Evolutionary conservation across 2,329 filamentous ascomycete genomes (phyloP).

Genomic region (Nigrospora osmanthi): DNA sequence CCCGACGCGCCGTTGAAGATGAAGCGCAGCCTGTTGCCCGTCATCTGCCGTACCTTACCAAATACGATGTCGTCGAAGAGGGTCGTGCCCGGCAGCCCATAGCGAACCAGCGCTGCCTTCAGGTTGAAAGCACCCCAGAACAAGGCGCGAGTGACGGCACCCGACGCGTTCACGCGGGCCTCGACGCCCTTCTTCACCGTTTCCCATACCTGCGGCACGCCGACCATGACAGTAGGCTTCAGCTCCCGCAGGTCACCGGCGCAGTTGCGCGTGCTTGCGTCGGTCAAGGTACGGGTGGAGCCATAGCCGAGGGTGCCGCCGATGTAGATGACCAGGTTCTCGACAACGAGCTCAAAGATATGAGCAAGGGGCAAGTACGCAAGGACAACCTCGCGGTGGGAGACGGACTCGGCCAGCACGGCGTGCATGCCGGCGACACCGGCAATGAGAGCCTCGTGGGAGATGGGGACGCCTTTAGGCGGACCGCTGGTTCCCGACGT

Average conservation of each 20-base stretch:
- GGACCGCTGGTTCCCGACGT: slow-evolving; percentile 86
- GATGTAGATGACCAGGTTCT: slow-evolving; percentile 83
- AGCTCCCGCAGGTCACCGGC: slow-evolving; percentile 91
- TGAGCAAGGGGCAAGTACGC: slow-evolving; percentile 93
- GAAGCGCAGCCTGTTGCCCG: slow-evolving; percentile 80
- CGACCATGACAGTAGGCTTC: slow-evolving; percentile 80
- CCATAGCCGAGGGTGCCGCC: slow-evolving; percentile 92
- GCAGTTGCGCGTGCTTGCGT: slow-evolving; percentile 80
- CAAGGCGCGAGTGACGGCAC: slow-evolving; percentile 62
- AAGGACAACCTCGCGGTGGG: slow-evolving; percentile 69
- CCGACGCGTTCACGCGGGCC: slow-evolving; percentile 65
- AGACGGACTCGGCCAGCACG: slow-evolving; percentile 71
- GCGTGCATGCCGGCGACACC: slow-evolving; percentile 75
- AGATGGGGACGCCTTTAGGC: slow-evolving; percentile 82
- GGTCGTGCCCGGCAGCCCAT: slow-evolving; percentile 56
- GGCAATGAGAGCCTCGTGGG: slow-evolving; percentile 72
- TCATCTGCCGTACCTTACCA: slow-evolving; percentile 83
- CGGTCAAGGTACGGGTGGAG: slow-evolving; percentile 80
- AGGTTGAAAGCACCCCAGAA: slow-evolving; percentile 63
- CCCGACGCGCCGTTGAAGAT: slow-evolving; percentile 93
- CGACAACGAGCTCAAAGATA: slow-evolving; percentile 93
- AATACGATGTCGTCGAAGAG: slow-evolving; percentile 81
- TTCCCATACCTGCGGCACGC: slow-evolving; percentile 96
- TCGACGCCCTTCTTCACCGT: slow-evolving; percentile 93
- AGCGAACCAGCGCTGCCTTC: slow-evolving; percentile 50